Evolutionary conservation across 495 filamentous ascomycete genomes (phyloP).

Genomic region (Xylaria venustula): DNA sequence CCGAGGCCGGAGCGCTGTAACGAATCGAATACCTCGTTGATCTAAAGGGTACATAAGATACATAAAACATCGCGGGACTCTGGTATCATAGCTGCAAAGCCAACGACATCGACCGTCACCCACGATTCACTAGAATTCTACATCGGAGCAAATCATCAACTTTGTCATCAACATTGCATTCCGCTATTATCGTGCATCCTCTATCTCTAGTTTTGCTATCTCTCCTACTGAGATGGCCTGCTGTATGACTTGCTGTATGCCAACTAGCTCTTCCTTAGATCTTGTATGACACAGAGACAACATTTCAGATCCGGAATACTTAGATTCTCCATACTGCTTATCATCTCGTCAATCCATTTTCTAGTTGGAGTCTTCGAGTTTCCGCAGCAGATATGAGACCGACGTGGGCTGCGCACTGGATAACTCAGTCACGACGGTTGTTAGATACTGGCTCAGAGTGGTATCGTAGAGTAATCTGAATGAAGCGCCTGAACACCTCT

Average conservation of each 20-base stretch:
- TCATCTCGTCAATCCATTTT: slow-evolving; percentile 15
- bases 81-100: not conserved
- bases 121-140: not conserved
- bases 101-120: not conserved
- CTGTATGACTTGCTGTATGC: slow-evolving; percentile 2
- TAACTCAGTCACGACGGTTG: slow-evolving; percentile 88
- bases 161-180: not conserved
- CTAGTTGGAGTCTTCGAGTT: slow-evolving; percentile 49
- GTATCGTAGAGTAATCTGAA: slow-evolving; percentile 92
- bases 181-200: not conserved
- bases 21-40: not conserved
- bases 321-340: slow-evolving; percentile 5
- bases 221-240: not conserved
- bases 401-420: slow-evolving; percentile 84
- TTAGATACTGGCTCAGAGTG: slow-evolving; percentile 84
- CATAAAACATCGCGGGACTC: slow-evolving; percentile 11
- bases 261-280: slow-evolving; percentile 6
- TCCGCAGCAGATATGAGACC: slow-evolving; percentile 57
- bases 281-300: slow-evolving; percentile 12
- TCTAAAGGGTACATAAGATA: slow-evolving; percentile 23
- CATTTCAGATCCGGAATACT: slow-evolving; percentile 1
- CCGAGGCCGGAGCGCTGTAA: slow-evolving; percentile 28
- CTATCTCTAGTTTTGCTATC: not conserved
- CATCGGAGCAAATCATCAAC: not conserved
- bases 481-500: slow-evolving; percentile 52